phyloP scores from a whole-genome alignment of 225 moss, liverwort and hornwort species.

The Lunularia cruciata region DNA sequence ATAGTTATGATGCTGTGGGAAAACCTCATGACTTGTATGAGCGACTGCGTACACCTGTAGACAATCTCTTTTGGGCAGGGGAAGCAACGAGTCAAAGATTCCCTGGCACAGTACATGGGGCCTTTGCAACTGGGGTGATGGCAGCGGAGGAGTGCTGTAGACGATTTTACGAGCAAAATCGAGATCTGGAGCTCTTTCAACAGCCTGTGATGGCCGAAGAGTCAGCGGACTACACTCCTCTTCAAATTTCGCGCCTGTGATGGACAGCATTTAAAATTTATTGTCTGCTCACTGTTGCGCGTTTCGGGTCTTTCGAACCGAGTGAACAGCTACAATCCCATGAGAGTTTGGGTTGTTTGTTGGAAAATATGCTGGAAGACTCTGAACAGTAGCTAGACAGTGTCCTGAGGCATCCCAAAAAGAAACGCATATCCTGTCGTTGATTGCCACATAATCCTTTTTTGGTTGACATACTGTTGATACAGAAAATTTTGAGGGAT shows the following conservation, averaged over 20 bases:
- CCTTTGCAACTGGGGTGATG: conserved; percentile 85
- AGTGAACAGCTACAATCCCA: not conserved
- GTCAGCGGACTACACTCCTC: conserved; percentile 60
- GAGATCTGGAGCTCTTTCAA: conserved; percentile 86
- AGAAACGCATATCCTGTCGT: not conserved
- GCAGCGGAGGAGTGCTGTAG: conserved; percentile 84
- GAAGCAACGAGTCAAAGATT: conserved; percentile 92
- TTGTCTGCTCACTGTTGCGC: conserved; percentile 2
- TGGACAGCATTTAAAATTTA: not conserved
- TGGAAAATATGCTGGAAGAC: conserved; percentile 13
- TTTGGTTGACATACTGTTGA: conserved; percentile 10
- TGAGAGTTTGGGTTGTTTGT: not conserved
- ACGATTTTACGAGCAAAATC: conserved; percentile 73
- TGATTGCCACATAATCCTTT: not conserved
- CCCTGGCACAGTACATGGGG: conserved; percentile 97
- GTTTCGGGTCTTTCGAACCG: not conserved
- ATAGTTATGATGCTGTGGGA: conserved; percentile 93
- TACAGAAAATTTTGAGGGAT: conserved; percentile 33
- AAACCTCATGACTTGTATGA: conserved; percentile 92
- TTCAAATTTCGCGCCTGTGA: conserved; percentile 94
- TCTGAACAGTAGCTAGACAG: conserved; percentile 2
- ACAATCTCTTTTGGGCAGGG: conserved; percentile 95
- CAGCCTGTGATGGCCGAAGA: conserved; percentile 92
- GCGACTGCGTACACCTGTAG: conserved; percentile 70
- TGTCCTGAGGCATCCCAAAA: not conserved